Base-by-base conservation (phyloP, 2,329 filamentous ascomycete genomes). In the Monilinia fructigena region DNA sequence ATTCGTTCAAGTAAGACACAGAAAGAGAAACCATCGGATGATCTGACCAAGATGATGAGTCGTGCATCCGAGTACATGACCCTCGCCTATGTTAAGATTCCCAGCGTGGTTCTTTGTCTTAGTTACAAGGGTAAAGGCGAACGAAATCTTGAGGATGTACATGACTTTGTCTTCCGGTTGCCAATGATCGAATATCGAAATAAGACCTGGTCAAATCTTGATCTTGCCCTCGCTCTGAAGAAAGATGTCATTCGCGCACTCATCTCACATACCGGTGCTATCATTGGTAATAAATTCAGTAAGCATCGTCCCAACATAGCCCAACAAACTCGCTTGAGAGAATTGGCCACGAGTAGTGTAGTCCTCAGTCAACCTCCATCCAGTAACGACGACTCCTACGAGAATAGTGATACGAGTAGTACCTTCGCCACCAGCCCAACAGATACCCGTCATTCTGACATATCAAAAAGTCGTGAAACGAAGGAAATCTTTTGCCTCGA, bases 191-290 rank as follows among this genome's bases (percentile, higher is more conserved):
- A 99, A 77, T 98, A 97, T 80, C 88, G 92, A 70, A 99, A 99
- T 83, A 99, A 99, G 82, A 98, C 93, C 11, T 99, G 95, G 95
- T 97, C 93, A 8, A 99, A 98, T 76, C 85, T 99, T 8, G 95
- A 99, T 75, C 86, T 99, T 12, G 93, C 94, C 0, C 83, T 98
- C 58, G 90, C 93, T 18, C 83, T 99, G 64, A 98, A 99, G 80
- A 96, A 93, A 76, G 93, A 96, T 56, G 91, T 98, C 67, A 92
- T 97, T 75, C 91, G 93, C 75, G 94, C 95, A 0, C 83, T 99
- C 55, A 96, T 99, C 74, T 95, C 92, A 1, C 95, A 99, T 75
- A 93, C 94, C 0, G 95, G 95, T 47, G 93, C 95, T 66, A 97
- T 99, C 72, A 92, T 99, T 60, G 92, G 94, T 65, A 99, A 99